phyloP scores from a whole-genome alignment of 2,329 filamentous ascomycete species.

The Aureobasidium pullulans region DNA sequence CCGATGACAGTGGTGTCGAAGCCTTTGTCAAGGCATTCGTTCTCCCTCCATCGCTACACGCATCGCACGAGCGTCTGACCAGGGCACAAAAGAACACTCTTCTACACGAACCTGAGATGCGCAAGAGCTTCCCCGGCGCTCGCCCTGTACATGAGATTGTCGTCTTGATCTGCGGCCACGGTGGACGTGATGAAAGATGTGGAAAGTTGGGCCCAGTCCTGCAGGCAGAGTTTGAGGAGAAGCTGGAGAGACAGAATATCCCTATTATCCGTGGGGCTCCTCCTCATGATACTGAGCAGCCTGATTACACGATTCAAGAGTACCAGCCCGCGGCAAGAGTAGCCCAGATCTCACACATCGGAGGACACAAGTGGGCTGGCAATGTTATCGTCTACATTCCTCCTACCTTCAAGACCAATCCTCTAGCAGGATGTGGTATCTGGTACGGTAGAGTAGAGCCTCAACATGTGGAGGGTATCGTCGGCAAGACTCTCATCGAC shows the following conservation, averaged over 20 bases:
- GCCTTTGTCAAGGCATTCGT: constrained; percentile 58
- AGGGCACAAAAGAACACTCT: constrained; percentile 40
- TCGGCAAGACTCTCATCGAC: constrained; percentile 60
- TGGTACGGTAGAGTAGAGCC: constrained; percentile 79
- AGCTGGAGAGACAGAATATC: constrained; percentile 45
- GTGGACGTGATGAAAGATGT: constrained; percentile 72
- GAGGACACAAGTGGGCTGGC: constrained; percentile 78
- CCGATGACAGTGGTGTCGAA: constrained; percentile 49
- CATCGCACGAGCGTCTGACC: constrained; percentile 52
- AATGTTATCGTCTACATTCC: constrained; percentile 79
- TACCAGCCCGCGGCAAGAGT: constrained; percentile 47
- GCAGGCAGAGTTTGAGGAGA: constrained; percentile 58
- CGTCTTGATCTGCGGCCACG: constrained; percentile 86
- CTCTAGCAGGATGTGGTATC: constrained; percentile 62
- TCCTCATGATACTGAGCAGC: constrained; percentile 6
- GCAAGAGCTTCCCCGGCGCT: constrained; percentile 46
- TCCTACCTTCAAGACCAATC: constrained; percentile 43
- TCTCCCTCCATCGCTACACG: constrained; percentile 55
- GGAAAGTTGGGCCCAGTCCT: constrained; percentile 72
- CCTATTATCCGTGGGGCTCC: constrained; percentile 41
- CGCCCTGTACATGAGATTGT: constrained; percentile 58
- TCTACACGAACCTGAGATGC: constrained; percentile 41
- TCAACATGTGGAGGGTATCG: constrained; percentile 66
- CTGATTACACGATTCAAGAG: constrained; percentile 22
- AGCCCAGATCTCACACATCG: constrained; percentile 69